Percentiles rank a stretch among this genome's conserved stretches.
Evolutionary conservation across 805 yeast genomes (phyloP).

Genomic region (Saturnispora sekii): DNA sequence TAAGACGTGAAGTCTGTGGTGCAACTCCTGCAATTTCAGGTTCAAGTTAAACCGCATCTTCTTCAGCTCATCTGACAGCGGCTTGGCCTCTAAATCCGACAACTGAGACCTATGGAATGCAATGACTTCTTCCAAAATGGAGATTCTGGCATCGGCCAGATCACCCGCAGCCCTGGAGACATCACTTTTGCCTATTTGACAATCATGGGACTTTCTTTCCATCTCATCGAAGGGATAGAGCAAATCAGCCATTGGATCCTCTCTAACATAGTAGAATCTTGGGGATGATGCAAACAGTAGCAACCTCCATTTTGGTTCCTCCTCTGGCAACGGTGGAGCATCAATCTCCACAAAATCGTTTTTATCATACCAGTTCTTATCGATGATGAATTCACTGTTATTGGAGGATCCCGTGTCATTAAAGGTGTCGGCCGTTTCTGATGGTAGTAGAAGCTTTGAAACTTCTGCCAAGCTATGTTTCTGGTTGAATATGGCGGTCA

Average conservation of each 20-base stretch:
- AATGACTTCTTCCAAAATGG: slow-evolving; percentile 33
- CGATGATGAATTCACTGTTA: slow-evolving; percentile 13
- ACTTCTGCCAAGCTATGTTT: slow-evolving; percentile 35
- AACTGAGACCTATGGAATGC: slow-evolving; percentile 20
- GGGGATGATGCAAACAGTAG: slow-evolving; percentile 48
- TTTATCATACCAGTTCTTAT: slow-evolving; percentile 52
- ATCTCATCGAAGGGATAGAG: slow-evolving; percentile 45
- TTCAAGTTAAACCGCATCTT: slow-evolving; percentile 19
- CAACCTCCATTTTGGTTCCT: slow-evolving; percentile 35
- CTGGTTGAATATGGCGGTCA: slow-evolving; percentile 57
- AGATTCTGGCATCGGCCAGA: slow-evolving; percentile 32
- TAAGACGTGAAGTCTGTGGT: slow-evolving; percentile 22
- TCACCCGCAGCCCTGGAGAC: slow-evolving; percentile 47
- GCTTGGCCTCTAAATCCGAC: slow-evolving; percentile 14
- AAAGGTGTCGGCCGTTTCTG: slow-evolving; percentile 5
- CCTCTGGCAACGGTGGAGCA: slow-evolving; percentile 30
- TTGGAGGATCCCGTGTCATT: slow-evolving; percentile 12
- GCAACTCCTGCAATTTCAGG: slow-evolving; percentile 23
- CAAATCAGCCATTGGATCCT: slow-evolving; percentile 34
- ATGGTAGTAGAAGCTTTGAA: slow-evolving; percentile 25
- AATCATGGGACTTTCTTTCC: slow-evolving; percentile 55
- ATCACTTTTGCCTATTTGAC: slow-evolving; percentile 44
- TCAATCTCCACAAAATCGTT: slow-evolving; percentile 73
- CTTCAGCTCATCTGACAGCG: slow-evolving; percentile 4
- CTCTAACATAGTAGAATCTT: slow-evolving; percentile 50